phyloP scores from a whole-genome alignment of 2,329 filamentous ascomycete genomes.

The Penicillium vulpinum region DNA sequence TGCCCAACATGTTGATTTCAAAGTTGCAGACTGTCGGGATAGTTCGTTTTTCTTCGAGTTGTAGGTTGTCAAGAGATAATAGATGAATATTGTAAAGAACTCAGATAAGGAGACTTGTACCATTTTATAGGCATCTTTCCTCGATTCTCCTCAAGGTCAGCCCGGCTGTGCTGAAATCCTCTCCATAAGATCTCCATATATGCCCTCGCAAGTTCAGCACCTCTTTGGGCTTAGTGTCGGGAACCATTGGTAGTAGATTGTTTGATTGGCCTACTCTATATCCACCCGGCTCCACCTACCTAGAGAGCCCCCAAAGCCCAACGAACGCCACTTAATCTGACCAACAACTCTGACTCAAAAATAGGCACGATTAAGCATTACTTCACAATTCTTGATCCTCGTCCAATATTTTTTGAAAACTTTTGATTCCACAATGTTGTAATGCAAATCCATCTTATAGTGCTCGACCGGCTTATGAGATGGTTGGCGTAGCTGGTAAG shows the following conservation, averaged over 20 bases:
- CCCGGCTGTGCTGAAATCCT: conserved; percentile 1
- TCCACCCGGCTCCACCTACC: neutral
- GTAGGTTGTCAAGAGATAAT: neutral
- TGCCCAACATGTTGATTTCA: neutral
- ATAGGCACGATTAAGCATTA: too few relatives aligned
- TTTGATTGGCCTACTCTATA: neutral
- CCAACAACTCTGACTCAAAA: neutral
- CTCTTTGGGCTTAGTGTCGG: neutral
- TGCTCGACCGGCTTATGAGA: neutral
- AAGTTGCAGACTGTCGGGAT: conserved; percentile 7
- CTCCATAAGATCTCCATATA: neutral
- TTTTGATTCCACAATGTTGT: neutral
- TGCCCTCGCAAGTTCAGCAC: conserved; percentile 3
- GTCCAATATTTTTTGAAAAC: neutral
- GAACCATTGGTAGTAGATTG: neutral
- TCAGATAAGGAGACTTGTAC: neutral
- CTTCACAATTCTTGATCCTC: neutral
- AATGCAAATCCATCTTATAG: neutral
- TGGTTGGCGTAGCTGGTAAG: conserved; percentile 13
- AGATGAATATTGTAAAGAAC: neutral
- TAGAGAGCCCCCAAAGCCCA: neutral
- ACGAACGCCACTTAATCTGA: neutral
- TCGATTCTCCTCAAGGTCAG: neutral
- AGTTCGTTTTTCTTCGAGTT: neutral
- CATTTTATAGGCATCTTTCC: neutral